These are phyloP conservation scores for Eucalyptus cloeziana DNA, from an alignment of 345 rosid species.

Conservation along the genomic window DNA sequence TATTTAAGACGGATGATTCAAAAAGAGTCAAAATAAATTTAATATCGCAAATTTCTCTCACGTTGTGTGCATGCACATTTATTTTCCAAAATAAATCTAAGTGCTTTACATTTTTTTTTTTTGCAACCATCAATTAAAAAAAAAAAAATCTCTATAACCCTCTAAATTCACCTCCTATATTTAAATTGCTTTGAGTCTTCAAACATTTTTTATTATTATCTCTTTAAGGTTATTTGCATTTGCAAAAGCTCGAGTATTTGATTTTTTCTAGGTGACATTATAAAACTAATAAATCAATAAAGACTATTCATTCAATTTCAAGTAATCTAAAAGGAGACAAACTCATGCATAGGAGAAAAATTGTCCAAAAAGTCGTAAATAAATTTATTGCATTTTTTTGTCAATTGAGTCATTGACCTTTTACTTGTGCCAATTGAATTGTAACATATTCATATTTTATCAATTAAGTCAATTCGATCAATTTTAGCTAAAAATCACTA, in stretches of 20 bases:
- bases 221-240: neutral
- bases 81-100: neutral
- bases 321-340: neutral
- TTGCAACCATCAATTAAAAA: neutral
- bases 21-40: neutral
- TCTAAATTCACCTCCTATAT: neutral
- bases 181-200: neutral
- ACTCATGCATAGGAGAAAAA: neutral
- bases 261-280: neutral
- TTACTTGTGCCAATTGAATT: fast-evolving
- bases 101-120: no score
- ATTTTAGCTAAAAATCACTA: fast-evolving
- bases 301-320: neutral
- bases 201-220: neutral
- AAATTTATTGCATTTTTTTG: fast-evolving
- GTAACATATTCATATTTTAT: no score
- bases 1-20: neutral
- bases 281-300: neutral
- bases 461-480: fast-evolving
- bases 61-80: neutral
- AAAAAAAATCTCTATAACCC: neutral
- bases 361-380: fast-evolving
- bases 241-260: neutral
- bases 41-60: neutral
- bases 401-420: fast-evolving